Evolutionary conservation across 345 rosid species (phyloP), one percentile per base, ranked within the genome.

Genomic region (Excoecaria agallocha): DNA sequence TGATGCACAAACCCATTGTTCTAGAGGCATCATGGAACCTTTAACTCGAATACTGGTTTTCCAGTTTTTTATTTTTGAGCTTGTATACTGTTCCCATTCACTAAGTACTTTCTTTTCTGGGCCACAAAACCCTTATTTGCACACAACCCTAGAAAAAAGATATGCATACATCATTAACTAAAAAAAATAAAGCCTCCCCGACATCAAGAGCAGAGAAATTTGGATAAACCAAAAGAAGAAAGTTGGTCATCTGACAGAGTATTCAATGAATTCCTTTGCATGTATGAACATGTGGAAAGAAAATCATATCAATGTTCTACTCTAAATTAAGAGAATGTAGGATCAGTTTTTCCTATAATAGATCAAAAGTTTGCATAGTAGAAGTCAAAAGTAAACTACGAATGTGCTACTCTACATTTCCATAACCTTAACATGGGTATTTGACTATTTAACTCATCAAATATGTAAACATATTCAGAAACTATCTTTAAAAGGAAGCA

Each of bases 1-100:
- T 30, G 60, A 38, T 30, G 77, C 64, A 89, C 93, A 68, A 68
- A 95, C 99, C 99, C 99, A 95, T 85, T 91, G 91, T 86, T 95
- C 99, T 68, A 95, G 80, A 19, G 92, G 89, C 60, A 95, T 79
- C 93, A 90, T 88, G 77, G 98, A 90, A 66, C 85, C 91, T 86
- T 95, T 91, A 78, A 95, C 99, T 86, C 81, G 86, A 73, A 95
- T 83, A 65, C 94, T 91, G 69, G 83, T 86, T 81, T 82, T 88
- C 99, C 99, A 95, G 70, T 95, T 91, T 79, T 88, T 91, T 70
- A 85, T 77, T 84, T 87, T 90, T 73, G 97, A 91, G 78, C 97
- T 96, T 71, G 96, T 90, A 78, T 95, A 98, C 30, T 90, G 81
- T 82, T 95, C 99, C 99, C 99, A 95, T 77, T 95, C 92, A 79